Evolutionary conservation across 139 green algal species (phyloP).

Genomic region (Asterochloris erici): DNA sequence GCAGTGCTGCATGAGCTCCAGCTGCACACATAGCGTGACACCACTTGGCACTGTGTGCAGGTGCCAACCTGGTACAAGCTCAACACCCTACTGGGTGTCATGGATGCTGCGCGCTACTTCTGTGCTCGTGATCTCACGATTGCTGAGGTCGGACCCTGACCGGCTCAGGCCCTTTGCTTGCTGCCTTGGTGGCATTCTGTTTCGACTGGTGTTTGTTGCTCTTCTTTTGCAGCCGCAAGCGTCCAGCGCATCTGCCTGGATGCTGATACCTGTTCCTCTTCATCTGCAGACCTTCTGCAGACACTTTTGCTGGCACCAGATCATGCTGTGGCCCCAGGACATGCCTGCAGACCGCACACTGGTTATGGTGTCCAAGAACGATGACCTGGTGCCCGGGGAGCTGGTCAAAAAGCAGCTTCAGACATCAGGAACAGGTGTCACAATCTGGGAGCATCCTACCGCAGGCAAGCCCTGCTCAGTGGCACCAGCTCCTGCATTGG

Average conservation of each 20-base stretch:
- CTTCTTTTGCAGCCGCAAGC: not conserved
- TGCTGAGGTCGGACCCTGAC: slow-evolving; percentile 19
- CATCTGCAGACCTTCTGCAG: slow-evolving; percentile 50
- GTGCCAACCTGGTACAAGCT: not conserved
- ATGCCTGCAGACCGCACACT: slow-evolving; percentile 27
- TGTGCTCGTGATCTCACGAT: slow-evolving; percentile 47
- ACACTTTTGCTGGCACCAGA: slow-evolving; percentile 42
- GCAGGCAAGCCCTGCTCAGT: too few relatives aligned
- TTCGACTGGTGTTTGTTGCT: not conserved
- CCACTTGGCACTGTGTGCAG: not conserved
- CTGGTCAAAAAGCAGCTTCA: slow-evolving; percentile 40
- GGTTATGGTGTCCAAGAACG: slow-evolving; percentile 30
- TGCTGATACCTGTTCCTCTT: not conserved
- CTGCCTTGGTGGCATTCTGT: not conserved
- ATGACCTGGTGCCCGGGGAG: slow-evolving; percentile 45
- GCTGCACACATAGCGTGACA: too few relatives aligned
- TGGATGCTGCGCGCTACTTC: slow-evolving; percentile 39
- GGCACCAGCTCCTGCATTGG: too few relatives aligned
- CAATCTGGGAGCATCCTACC: too few relatives aligned
- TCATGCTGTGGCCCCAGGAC: slow-evolving; percentile 57
- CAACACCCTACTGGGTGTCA: not conserved
- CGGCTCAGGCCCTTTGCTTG: not conserved
- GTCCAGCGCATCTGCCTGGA: too few relatives aligned
- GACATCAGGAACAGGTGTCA: not conserved
- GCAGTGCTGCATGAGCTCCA: too few relatives aligned